Percentiles rank a stretch among this genome's conserved stretches.
Evolutionary conservation across 73 alveolate genomes (phyloP).

Genomic region (Effrenium voratum): DNA sequence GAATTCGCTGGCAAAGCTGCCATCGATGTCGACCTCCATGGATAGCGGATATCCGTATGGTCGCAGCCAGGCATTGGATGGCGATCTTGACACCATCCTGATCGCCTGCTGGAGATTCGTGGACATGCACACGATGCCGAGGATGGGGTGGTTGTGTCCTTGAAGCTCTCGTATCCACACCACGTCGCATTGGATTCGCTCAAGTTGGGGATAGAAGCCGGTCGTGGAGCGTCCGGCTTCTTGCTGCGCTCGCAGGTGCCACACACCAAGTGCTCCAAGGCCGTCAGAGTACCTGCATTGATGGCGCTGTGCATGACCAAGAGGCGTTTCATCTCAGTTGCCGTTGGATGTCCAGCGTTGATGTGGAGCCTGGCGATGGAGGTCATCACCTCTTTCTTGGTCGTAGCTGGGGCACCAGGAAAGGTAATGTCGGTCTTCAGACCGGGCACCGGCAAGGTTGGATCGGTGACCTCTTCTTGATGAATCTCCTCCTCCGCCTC

Average conservation of each 20-base stretch:
- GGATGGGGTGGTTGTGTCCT: not conserved
- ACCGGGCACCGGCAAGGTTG: not conserved
- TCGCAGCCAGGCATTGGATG: not conserved
- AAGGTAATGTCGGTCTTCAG: not conserved
- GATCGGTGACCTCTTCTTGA: not conserved
- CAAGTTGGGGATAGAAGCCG: not conserved
- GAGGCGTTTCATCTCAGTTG: not conserved
- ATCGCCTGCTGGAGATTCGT: slow-evolving; percentile 21
- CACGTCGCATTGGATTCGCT: not conserved
- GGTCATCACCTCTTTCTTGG: not conserved
- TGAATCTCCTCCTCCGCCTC: not conserved
- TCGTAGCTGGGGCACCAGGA: not conserved
- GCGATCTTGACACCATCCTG: not conserved
- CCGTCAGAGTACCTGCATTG: not conserved
- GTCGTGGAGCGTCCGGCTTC: not conserved
- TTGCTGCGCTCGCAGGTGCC: not conserved
- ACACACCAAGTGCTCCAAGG: not conserved
- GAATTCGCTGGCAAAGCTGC: slow-evolving; percentile 9
- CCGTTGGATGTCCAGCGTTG: slow-evolving; percentile 13
- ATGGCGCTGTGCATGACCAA: slow-evolving; percentile 31
- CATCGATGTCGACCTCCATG: not conserved
- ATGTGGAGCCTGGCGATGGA: not conserved
- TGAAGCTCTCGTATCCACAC: not conserved
- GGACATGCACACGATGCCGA: not conserved
- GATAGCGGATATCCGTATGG: not conserved